Base-by-base conservation (phyloP, 768 basidiomycete species). In the Russula sp. region DNA sequence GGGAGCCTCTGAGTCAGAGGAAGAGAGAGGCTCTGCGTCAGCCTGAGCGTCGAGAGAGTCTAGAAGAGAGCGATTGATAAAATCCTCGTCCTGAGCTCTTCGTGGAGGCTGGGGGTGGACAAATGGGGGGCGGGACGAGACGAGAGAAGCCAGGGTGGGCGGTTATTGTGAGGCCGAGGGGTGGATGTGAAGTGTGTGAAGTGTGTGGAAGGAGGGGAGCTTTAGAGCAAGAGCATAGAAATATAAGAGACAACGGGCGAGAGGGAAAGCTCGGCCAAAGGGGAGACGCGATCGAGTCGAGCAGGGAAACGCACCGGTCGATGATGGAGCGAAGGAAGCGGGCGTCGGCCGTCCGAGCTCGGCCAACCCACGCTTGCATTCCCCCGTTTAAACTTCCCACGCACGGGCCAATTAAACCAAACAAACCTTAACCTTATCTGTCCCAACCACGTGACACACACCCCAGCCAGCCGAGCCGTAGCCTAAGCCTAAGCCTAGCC, bases 21-120 rank as follows among this genome's bases (percentile, higher is more conserved):
- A 77, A 39, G 74, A 78, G 59, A 78, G 71, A 50, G 86, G 87
- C 73, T 90, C 88, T 59, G 87, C 81, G 81, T 91, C 89, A 54
- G 86, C 88, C 74, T 89, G 85, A 58, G 85, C 87, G 81, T 92
- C 84, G 70, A 93, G 81, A 45, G 85, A 87, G 73, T 88, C 90
- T 67, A 92, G 76, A 61, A 92, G 81, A 58, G 89, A 90, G 72
- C 86, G 85, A 78, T 91, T 92, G 72, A 92, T 90, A 69, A 85
- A 85, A 75, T 88, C 89, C 82, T 92, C 90, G 82, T 85, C 86
- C 50, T 69, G 66, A 35, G 70, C 63, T 52, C 67, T 68, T 38
- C 64, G 72, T 56, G 47, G 65, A 61, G 59, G 68, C 59, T 52
- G 68, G 56, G 60, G 61, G 64, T 73, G 69, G 43, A 71, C 66